Base-by-base conservation (phyloP, 164 flowering plant species). In the Vitis rupestris region DNA sequence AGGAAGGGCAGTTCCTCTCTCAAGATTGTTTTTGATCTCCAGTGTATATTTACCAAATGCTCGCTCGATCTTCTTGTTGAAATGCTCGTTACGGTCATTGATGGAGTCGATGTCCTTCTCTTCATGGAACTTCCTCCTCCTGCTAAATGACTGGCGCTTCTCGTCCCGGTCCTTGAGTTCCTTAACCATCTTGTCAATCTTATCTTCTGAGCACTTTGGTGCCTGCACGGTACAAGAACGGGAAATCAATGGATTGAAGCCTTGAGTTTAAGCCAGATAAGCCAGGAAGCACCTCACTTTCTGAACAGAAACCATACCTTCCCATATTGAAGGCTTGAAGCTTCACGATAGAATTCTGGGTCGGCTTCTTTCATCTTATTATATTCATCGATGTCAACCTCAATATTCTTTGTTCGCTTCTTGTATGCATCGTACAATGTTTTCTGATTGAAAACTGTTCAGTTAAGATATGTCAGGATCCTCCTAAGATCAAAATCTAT, bases 31-130 rank as follows among this genome's bases (percentile, higher is more conserved):
- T 79, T 90, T 96, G 77, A 96, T 96, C 89, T 96, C 98, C 77
- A 89, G 70, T 1, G 99, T 96, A 79, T 96, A 92, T 84, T 85
- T 93, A 49, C 97, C 99, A 76, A 96, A 96, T 51, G 99, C 98
- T 66, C 98, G 81, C 77, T 93, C 99, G 73, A 96, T 96, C 86
- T 96, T 96, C 83, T 96, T 96, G 84, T 93, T 96, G 90, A 96
- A 96, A 73, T 93, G 98, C 77, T 96, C 99, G 72, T 96, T 96
- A 17, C 97, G 90, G 73, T 96, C 99, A 70, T 96, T 96, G 80
- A 96, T 96, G 0, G 99, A 96, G 78, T 96, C 98, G 64, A 96
- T 84, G 73, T 96, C 97, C 82, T 93, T 93, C 77, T 93, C 99
- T 59, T 93, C 99, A 68, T 82, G 94, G 81, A 82, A 93, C 82